A percentile compares a stretch with the other conserved stretches of the same genome.
Conservation (phyloP, 208 protist genomes). For the Crithidia sp. region DNA sequence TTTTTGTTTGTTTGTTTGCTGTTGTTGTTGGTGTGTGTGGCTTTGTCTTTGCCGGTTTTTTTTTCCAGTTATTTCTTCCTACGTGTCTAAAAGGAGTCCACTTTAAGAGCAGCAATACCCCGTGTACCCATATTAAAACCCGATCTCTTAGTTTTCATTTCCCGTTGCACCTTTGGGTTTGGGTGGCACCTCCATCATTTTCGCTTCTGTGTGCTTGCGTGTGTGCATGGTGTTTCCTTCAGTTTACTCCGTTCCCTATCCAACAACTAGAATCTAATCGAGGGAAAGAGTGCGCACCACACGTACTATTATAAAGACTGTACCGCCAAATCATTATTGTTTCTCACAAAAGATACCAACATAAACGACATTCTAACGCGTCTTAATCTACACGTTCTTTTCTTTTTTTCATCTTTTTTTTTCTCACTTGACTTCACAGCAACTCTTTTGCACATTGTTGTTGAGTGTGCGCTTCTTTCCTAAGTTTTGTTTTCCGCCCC, state of each 20-base stretch:
- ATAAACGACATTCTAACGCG: too few relatives aligned
- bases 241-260: background rate
- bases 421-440: background rate
- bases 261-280: too few relatives aligned
- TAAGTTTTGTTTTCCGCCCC: background rate
- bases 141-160: background rate
- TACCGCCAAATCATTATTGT: too few relatives aligned
- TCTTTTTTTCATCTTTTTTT: background rate
- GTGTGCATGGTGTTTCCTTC: background rate
- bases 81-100: too few relatives aligned
- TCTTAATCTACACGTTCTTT: too few relatives aligned
- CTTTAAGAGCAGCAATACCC: too few relatives aligned
- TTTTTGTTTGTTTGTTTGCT: background rate
- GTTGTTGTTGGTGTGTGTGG: too few relatives aligned
- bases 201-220: background rate
- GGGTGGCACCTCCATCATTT: background rate
- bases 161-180: background rate
- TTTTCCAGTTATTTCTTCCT: background rate
- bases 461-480: background rate
- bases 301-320: too few relatives aligned
- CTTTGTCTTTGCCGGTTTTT: background rate
- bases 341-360: too few relatives aligned
- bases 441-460: background rate
- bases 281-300: too few relatives aligned
- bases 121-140: background rate